Evolutionary conservation across 176 grass and related monocot species (phyloP), one percentile per base, ranked within the genome.

Genomic region (Leersia perrieri): DNA sequence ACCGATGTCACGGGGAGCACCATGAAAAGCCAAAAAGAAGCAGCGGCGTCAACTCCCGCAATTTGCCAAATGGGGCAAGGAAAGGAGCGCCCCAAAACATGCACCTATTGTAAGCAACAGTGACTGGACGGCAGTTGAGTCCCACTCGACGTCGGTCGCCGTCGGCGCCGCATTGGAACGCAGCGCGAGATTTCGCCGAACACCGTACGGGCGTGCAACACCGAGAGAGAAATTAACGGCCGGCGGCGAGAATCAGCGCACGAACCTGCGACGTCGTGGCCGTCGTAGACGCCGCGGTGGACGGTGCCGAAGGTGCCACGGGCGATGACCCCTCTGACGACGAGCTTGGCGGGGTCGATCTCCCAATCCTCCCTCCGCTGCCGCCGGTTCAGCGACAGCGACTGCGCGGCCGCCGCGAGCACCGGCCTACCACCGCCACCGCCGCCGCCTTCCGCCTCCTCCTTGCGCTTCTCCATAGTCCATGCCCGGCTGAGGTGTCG

Each of bases 401-500:
- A 7, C 11, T 22, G 72, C 10, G 31, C 73, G 20, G 42, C 5
- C 47, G 30, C 47, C 47, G 30, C 47, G 35, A 70, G 23, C 68
- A 25, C 68, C 3, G 30, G 49, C 82, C 11, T 34, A 71, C 69
- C 65, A 51, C 75, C 72, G 12, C 63, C 32, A 32, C 39, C 62
- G 4, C 27, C 68, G 40, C 28, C 69, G 8, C 10, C 33, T 6
- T 28, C 85, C 3, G 60, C 86, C 77, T 97, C 91, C 84, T 87
- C 84, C 79, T 91, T 93, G 80, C 83, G 86, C 90, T 98, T 99
- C 84, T 99, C 96, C 92, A 93, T 82, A 84, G 92, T 99, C 95
- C 90, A 86, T 2, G 92, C 79, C 58, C 90, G 86, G 35, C 76
- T 85, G 36, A 99, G 87, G 80, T 99, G 92, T 84, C 92, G 91